Conservation (phyloP, 148 eudicot genomes). For the Chenopodium berlandieri region DNA sequence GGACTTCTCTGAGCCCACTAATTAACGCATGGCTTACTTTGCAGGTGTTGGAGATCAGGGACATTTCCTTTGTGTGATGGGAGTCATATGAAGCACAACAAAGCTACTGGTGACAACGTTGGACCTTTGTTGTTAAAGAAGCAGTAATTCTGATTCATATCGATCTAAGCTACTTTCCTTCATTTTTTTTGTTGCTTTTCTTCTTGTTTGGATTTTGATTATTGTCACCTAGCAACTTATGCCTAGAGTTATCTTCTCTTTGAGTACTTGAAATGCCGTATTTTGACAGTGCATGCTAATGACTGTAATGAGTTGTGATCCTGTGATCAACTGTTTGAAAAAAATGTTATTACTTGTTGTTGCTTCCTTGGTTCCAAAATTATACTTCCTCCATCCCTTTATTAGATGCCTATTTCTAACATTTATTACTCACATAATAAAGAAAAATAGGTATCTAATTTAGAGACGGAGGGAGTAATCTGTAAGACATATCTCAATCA, state of each 20-base stretch:
- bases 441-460: too few relatives aligned
- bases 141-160: conserved; percentile 26
- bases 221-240: not conserved
- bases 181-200: not conserved
- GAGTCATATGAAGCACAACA: conserved; percentile 91
- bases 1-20: not conserved
- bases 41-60: conserved; percentile 92
- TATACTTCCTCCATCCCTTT: too few relatives aligned
- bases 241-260: not conserved
- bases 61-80: conserved; percentile 92
- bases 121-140: conserved; percentile 93
- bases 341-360: too few relatives aligned
- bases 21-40: too few relatives aligned
- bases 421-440: too few relatives aligned
- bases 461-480: too few relatives aligned
- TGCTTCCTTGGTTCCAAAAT: too few relatives aligned
- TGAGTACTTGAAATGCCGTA: not conserved
- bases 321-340: not conserved
- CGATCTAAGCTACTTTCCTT: too few relatives aligned
- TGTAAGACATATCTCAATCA: too few relatives aligned
- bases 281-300: not conserved
- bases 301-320: too few relatives aligned
- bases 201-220: not conserved
- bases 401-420: too few relatives aligned
- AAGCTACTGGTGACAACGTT: conserved; percentile 93